Evolutionary conservation across 164 flowering plant genomes (phyloP).

Genomic region (Aristolochia contorta): DNA sequence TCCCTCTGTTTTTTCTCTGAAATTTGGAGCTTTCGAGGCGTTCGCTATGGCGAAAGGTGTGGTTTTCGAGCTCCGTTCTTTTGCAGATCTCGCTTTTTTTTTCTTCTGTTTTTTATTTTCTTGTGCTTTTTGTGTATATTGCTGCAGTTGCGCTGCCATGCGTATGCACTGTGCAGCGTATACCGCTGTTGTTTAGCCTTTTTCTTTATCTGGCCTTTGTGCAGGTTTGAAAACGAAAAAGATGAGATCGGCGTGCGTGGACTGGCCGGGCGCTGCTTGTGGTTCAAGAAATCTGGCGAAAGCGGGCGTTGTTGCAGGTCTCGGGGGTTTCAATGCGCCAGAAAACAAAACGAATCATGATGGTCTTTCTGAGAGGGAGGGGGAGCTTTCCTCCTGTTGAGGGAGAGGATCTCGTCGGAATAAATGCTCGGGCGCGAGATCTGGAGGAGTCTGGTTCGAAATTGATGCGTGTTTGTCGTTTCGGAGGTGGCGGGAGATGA

Average conservation of each 20-base stretch:
- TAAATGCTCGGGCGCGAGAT: too few species aligned
- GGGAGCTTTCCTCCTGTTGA: too few species aligned
- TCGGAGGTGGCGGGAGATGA: too few species aligned
- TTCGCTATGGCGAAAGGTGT: slow-evolving; percentile 6
- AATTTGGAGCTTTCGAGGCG: too few species aligned
- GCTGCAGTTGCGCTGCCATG: not conserved
- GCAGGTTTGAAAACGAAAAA: not conserved
- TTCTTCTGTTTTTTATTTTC: not conserved
- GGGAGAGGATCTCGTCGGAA: too few species aligned
- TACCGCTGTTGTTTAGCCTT: too few species aligned
- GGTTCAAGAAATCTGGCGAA: not conserved
- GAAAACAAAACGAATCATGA: not conserved
- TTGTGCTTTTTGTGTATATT: slow-evolving; percentile 3
- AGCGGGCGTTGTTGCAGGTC: not conserved
- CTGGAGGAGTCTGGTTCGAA: too few species aligned
- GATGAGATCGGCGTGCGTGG: slow-evolving; percentile 11
- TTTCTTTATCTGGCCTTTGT: not conserved
- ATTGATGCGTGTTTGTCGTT: too few species aligned
- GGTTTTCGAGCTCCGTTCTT: slow-evolving; percentile 12
- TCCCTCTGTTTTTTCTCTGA: too few species aligned
- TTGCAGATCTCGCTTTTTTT: slow-evolving; percentile 1
- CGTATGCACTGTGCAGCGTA: not conserved
- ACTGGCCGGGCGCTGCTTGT: not conserved
- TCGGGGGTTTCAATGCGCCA: not conserved
- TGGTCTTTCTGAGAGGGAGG: not conserved